Conservation (phyloP, 1,139 yeast species). For the Yamadazyma siamensis region DNA sequence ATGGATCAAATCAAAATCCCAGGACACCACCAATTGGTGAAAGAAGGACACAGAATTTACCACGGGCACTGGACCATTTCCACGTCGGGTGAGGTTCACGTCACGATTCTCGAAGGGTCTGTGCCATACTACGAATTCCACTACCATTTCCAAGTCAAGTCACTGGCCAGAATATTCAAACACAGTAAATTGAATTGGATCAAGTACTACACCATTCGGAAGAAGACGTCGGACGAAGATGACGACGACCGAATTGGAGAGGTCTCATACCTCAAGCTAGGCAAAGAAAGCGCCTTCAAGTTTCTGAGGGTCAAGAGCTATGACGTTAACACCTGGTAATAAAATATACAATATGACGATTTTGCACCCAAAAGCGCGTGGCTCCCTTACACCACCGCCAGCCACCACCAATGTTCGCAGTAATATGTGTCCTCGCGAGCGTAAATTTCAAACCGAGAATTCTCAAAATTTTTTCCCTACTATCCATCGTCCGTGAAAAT, state of each 20-base stretch:
- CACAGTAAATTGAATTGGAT: slow-evolving; percentile 72
- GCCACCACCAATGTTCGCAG: slow-evolving; percentile 1
- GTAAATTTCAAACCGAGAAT: slow-evolving; percentile 4
- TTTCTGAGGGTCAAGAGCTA: slow-evolving; percentile 63
- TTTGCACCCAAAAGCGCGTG: no score
- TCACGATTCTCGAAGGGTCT: slow-evolving; percentile 56
- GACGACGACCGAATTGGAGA: slow-evolving; percentile 44
- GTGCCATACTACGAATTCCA: slow-evolving; percentile 61
- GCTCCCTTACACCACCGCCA: not conserved
- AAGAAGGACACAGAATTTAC: slow-evolving; percentile 37
- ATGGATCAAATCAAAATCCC: slow-evolving; percentile 14
- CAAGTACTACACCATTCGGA: slow-evolving; percentile 53
- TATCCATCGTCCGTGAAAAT: slow-evolving; percentile 11
- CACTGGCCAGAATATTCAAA: slow-evolving; percentile 50
- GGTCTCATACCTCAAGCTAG: slow-evolving; percentile 50
- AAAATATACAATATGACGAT: no score
- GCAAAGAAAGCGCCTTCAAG: slow-evolving; percentile 72
- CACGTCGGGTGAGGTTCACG: slow-evolving; percentile 48
- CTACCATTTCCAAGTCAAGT: slow-evolving; percentile 56
- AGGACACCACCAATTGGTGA: slow-evolving; percentile 13
- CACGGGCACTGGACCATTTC: slow-evolving; percentile 54
- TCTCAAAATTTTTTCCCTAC: slow-evolving; percentile 3
- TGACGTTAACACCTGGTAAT: slow-evolving; percentile 9
- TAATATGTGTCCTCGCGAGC: slow-evolving; percentile 1
- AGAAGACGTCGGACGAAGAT: slow-evolving; percentile 29